Evolutionary conservation across 1,284 basidiomycete species (phyloP), one percentile per base, ranked within the genome.

Genomic region (Cutaneotrichosporon spelunceum): DNA sequence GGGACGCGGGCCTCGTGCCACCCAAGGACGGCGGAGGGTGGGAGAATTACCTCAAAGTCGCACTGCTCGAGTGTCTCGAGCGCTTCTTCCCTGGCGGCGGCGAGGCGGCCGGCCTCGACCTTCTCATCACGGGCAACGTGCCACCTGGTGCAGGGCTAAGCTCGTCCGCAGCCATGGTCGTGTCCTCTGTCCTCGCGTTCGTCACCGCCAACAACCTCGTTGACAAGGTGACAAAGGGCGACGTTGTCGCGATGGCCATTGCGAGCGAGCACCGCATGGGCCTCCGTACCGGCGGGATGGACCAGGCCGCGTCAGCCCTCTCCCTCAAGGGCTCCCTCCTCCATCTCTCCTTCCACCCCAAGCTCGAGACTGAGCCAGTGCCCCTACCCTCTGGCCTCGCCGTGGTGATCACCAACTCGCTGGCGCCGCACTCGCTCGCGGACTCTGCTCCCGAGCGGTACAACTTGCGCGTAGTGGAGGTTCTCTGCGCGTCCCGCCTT

Each of bases 401-500:
- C 7, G 86, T 93, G 70, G 88, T 93, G 58, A 87, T 88, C 70
- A 88, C 90, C 14, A 91, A 93, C 80, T 90, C 89, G 19, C 84
- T 91, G 42, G 87, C 91, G 30, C 86, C 88, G n/a, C 86, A 88
- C 33, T 87, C 91, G 72, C 92, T 93, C 75, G 86, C 86, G 3
- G 83, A 88, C 63, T 85, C 85, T 47, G 87, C 90, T 2, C 88
- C 88, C 66, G 85, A 83, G 55, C 83, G 86, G 50, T 93, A 93
- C 81, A 94, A 94, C 75, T 82, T 94, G 34, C 88, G 91, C 23
- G 90, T 92, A 23, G 88, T 93, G 21, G 92, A 94, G 78, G 89
- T 87, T 0, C 85, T 91, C 29, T 87, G 86, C 56, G 88, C 86
- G 2, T 89, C 91, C 0, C 83, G 88, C 16, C 81, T 91, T 7